Conservation (phyloP, 768 basidiomycete genomes). For the Tephrocybe sp. region DNA sequence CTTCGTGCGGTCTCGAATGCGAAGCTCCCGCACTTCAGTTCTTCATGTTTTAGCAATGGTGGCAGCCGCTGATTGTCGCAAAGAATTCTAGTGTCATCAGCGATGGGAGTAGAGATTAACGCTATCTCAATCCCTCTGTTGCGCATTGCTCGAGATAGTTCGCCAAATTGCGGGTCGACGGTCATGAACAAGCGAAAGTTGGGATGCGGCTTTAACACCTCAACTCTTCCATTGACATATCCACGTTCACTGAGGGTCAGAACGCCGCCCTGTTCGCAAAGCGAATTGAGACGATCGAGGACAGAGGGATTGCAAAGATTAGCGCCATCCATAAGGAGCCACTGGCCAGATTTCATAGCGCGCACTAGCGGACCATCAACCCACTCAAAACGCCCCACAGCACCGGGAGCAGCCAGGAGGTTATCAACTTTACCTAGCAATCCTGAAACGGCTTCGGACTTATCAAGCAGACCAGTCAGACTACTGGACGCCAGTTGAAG, state of each 20-base stretch:
- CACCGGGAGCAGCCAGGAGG: slow-evolving; percentile 22
- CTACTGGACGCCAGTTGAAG: slow-evolving; percentile 15
- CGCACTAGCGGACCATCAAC: slow-evolving; percentile 87
- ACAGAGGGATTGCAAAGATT: slow-evolving; percentile 96
- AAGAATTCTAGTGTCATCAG: slow-evolving; percentile 48
- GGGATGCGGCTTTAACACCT: slow-evolving; percentile 77
- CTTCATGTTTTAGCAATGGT: slow-evolving; percentile 5
- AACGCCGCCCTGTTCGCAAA: slow-evolving; percentile 84
- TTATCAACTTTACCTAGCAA: slow-evolving; percentile 21
- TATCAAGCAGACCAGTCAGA: slow-evolving; percentile 9
- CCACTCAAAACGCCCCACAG: slow-evolving; percentile 80
- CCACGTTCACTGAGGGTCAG: slow-evolving; percentile 91
- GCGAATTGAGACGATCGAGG: slow-evolving; percentile 92
- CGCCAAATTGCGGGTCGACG: slow-evolving; percentile 87
- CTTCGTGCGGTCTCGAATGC: slow-evolving; percentile 36
- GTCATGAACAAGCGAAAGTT: slow-evolving; percentile 93
- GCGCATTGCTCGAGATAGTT: slow-evolving; percentile 96
- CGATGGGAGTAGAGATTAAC: slow-evolving; percentile 33
- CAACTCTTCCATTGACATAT: slow-evolving; percentile 69
- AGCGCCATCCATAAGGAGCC: slow-evolving; percentile 89
- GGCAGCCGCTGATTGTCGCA: slow-evolving; percentile 52
- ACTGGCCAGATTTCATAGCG: slow-evolving; percentile 84
- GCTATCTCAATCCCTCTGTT: slow-evolving; percentile 92
- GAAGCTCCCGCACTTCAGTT: slow-evolving; percentile 14
- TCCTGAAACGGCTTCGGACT: slow-evolving; percentile 6